These are phyloP conservation scores for Botryosphaeria dothidea DNA, from an alignment of 2,329 filamentous ascomycete genomes.

Conservation along the genomic window DNA sequence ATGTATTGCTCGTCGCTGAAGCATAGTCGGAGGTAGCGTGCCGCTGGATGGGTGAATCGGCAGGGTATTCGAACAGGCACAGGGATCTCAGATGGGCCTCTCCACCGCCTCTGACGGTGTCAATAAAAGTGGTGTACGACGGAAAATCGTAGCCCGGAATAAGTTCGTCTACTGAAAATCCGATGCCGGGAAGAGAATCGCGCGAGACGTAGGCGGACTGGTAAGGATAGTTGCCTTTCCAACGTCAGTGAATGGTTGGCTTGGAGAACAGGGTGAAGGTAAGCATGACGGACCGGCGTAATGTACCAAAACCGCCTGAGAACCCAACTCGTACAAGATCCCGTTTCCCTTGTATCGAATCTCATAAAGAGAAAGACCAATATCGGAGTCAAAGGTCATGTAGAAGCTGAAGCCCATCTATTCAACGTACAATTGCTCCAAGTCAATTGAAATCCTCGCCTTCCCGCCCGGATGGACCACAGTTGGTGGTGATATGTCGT, in stretches of 20 bases:
- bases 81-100: slow-evolving; percentile 40
- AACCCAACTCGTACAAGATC: slow-evolving; percentile 57
- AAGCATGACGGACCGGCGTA: slow-evolving; percentile 44
- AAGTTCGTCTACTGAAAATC: slow-evolving; percentile 23
- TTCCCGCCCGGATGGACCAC: slow-evolving; percentile 45
- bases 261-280: too few species aligned
- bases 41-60: slow-evolving; percentile 33
- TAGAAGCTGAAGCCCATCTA: slow-evolving; percentile 58
- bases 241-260: too few species aligned
- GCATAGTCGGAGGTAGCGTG: slow-evolving; percentile 31
- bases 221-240: too few species aligned
- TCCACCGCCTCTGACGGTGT: slow-evolving; percentile 24
- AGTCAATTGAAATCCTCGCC: slow-evolving; percentile 46
- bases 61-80: slow-evolving; percentile 41
- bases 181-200: slow-evolving; percentile 32
- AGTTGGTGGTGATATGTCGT: slow-evolving; percentile 54
- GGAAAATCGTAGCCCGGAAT: slow-evolving; percentile 56
- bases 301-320: slow-evolving; percentile 57
- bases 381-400: slow-evolving; percentile 49
- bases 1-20: slow-evolving; percentile 33
- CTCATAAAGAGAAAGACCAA: slow-evolving; percentile 53
- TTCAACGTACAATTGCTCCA: slow-evolving; percentile 46
- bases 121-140: slow-evolving; percentile 51
- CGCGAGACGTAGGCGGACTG: too few species aligned
- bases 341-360: slow-evolving; percentile 57